Evolutionary conservation across 1,284 basidiomycete genomes (phyloP), one percentile per base, ranked within the genome.

Genomic region (Moesziomyces antarcticus): DNA sequence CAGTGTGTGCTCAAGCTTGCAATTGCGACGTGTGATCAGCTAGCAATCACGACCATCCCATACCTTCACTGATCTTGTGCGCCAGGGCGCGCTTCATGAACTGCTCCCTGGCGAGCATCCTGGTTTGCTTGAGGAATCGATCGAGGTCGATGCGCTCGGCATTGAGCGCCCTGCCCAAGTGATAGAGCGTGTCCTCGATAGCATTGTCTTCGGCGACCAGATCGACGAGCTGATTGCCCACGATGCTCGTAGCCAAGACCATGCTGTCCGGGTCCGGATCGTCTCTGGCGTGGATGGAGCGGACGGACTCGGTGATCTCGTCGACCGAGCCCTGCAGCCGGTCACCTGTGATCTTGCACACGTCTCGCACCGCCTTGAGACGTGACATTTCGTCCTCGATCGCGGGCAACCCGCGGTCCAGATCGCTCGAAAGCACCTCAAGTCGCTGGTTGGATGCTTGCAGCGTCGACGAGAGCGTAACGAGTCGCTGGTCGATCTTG

Each of bases 181-280:
- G 95, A 85, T 98, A 99, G 65, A 98, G 91, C 25, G 96, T 96
- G 85, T 99, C 97, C 85, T 97, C 94, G 78, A 99, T 93, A 0
- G 96, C 94, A 78, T 95, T 94, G 85, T 99, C 97, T 84, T 99
- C 97, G n/a, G 97, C 94, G 8, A 97, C 91, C 22, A 99, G 88
- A 82, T 97, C 93, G 73, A 98, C 90, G 24, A 99, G 87, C 69
- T 84, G 82, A 40, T 79, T 78, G 6, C 79, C 81, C 1, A 76
- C 80, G n/a, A 84, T 74, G 43, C 72, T 80, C 11, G 81, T 82
- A 5, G 79, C 74, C 5, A 61, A 47, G 3, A 81, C 69, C 68
- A 78, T 71, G 43, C 53, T 68, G 46, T 82, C 81, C 22, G 75
- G 64, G 27, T 79, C 72, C 20, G 71, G 65, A 3, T 77, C 76